These are phyloP conservation scores for Hypholoma fasciculare DNA, from an alignment of 768 basidiomycete genomes.

Conservation along the genomic window DNA sequence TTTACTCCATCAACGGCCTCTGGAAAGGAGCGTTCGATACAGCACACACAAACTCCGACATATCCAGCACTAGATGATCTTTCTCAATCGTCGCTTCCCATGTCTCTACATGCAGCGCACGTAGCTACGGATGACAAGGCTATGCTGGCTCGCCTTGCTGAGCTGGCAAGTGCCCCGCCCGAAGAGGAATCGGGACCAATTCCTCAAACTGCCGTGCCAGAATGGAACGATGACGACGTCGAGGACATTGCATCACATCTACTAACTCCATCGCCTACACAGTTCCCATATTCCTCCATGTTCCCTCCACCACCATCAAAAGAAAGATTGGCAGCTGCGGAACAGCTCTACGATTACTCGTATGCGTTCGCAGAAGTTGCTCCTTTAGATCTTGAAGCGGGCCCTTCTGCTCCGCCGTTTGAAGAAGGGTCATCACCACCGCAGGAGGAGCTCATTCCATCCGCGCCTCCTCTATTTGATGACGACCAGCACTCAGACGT, in stretches of 20 bases:
- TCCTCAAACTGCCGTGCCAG: conserved; percentile 44
- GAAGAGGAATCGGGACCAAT: conserved; percentile 19
- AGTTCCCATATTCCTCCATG: conserved; percentile 26
- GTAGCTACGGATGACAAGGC: conserved; percentile 68
- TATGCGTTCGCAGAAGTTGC: conserved; percentile 40
- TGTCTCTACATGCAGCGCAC: conserved; percentile 43
- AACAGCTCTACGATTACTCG: conserved; percentile 37
- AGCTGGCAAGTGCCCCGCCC: conserved; percentile 56
- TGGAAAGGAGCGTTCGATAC: conserved; percentile 17
- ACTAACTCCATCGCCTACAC: conserved; percentile 3
- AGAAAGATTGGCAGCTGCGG: conserved; percentile 37
- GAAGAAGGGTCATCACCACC: conserved; percentile 40
- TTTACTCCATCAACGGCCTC: conserved; percentile 10
- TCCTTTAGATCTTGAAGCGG: conserved; percentile 32
- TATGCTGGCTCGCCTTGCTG: conserved; percentile 51
- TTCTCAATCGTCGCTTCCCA: neutral
- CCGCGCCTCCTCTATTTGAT: conserved; percentile 43
- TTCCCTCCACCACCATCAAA: conserved; percentile 49
- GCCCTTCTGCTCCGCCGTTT: conserved; percentile 47
- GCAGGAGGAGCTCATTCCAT: conserved; percentile 39
- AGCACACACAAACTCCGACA: conserved; percentile 22
- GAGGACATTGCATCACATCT: conserved; percentile 31
- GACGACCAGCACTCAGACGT: conserved; percentile 23
- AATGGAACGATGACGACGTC: conserved; percentile 52
- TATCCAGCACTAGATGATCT: conserved; percentile 9